Evolutionary conservation across 371 early-diverging fungal species (phyloP), one percentile per base, ranked within the genome.

Genomic region (Mucor irregularis): DNA sequence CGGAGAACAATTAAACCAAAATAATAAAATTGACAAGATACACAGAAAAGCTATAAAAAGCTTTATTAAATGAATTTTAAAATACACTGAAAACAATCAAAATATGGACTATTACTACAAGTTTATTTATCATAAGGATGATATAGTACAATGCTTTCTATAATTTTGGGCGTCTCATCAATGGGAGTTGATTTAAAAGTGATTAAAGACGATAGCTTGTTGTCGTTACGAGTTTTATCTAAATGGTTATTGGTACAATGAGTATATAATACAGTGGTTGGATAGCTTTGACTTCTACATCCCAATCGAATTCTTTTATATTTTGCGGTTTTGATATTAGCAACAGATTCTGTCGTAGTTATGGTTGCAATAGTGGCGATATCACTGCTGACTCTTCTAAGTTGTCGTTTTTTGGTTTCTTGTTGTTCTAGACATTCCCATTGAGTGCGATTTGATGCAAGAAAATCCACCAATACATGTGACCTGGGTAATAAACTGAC

Each of bases 401-500:
- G 38, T 6, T 51, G 26, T 34, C 26, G n/a, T 28, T 26, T 48
- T 49, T 4, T 5, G 16, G n/a, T n/a, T n/a, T n/a, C n/a, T 4
- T 16, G 14, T 7, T 35, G 49, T 8, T 55, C 47, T 28, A 48
- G 49, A 33, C 49, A 31, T 45, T 72, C 68, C 82, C 82, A 81
- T 45, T 63, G 62, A 5, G 29, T 44, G 31, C 76, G 66, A 56
- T 81, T 81, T 11, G 68, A 62, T 21, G 51, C 53, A 21, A 81
- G 53, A 16, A 56, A 69, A 16, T 64, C 58, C 9, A 79, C 38
- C 33, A 73, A 75, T 5, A 70, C 39, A 13, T 47, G 49, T 6
- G 76, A 69, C 11, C 74, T 71, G 0, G 93, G 91, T 13, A 93
- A 69, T 10, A 93, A 62, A 6, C 82, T 80, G 4, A 82, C 85